Conservation (phyloP, 2,329 filamentous ascomycete species). For the Macrophomina tecta region DNA sequence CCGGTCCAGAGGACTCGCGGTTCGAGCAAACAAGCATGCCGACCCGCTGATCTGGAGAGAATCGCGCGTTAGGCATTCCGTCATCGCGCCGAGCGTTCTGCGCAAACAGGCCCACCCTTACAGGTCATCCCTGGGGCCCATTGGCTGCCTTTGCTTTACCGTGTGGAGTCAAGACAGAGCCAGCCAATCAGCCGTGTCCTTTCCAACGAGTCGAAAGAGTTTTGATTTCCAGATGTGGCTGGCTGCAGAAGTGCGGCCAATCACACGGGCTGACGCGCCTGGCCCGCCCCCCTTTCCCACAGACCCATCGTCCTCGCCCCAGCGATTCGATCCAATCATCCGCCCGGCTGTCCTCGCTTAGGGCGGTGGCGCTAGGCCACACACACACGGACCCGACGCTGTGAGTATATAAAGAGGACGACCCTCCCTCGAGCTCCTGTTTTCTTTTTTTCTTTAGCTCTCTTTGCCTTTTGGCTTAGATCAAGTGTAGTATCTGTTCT, state of each 20-base stretch:
- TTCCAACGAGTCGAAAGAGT: not conserved
- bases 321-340: not conserved
- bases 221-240: not conserved
- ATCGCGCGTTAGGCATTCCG: not conserved
- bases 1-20: not conserved
- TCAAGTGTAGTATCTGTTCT: conserved; percentile 28
- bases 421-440: not conserved
- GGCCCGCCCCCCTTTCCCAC: not conserved
- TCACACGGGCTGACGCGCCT: not conserved
- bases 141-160: not conserved
- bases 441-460: conserved; percentile 17
- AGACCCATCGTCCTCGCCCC: not conserved
- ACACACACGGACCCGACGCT: not conserved
- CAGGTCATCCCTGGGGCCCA: not conserved
- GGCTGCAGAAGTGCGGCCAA: not conserved
- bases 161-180: too few species aligned
- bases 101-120: not conserved
- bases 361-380: not conserved
- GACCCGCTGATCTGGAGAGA: not conserved
- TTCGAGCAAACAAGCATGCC: not conserved
- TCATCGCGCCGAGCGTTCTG: not conserved
- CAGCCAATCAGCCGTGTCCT: not conserved
- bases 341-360: not conserved
- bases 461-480: conserved; percentile 27
- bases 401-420: not conserved